Conservation (phyloP, 1,139 yeast species). For the Taphrina betulina region DNA sequence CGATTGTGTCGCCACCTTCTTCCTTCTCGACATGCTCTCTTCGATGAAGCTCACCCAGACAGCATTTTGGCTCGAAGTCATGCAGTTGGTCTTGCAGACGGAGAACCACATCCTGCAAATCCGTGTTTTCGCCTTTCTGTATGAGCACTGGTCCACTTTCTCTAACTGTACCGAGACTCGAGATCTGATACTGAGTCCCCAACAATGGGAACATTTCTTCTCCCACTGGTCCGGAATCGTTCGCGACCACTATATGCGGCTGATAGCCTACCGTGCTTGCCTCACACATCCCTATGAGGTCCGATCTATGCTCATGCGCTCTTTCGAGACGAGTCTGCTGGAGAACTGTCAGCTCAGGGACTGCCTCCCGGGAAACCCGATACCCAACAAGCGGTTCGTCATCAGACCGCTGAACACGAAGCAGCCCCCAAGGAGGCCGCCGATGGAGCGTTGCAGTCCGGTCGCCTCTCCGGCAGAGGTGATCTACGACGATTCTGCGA, state of each 20-base stretch:
- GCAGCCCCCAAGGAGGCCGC: neutral
- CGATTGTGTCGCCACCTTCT: conserved; percentile 19
- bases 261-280: conserved; percentile 9
- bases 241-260: conserved; percentile 28
- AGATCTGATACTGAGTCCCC: conserved; percentile 4
- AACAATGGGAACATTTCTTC: conserved; percentile 24
- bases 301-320: conserved; percentile 9
- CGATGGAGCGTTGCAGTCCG: too few species aligned
- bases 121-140: conserved; percentile 18
- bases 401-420: conserved; percentile 15
- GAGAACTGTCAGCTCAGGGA: conserved; percentile 28
- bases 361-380: conserved; percentile 28
- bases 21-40: conserved; percentile 18
- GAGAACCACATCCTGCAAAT: conserved; percentile 29
- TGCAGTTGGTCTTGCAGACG: conserved; percentile 8
- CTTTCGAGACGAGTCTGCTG: conserved; percentile 18
- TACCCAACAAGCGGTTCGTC: conserved; percentile 25
- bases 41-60: neutral
- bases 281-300: conserved; percentile 8
- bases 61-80: conserved; percentile 13
- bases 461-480: neutral
- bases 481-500: neutral
- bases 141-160: conserved; percentile 17
- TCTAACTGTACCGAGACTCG: neutral
- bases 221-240: conserved; percentile 31